Conservation (phyloP, 345 rosid genomes). For the Isatis tinctoria region DNA sequence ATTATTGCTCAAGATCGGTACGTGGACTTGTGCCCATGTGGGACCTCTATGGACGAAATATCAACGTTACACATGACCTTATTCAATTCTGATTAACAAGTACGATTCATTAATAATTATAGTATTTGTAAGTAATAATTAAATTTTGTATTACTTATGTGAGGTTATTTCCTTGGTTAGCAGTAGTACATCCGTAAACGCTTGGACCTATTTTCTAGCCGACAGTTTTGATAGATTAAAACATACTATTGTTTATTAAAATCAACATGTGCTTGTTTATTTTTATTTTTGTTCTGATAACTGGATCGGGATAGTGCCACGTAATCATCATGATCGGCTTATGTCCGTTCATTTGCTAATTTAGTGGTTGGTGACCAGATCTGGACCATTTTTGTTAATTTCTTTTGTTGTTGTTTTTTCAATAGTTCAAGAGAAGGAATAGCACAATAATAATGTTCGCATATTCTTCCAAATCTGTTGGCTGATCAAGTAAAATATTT, state of each 20-base stretch:
- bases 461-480: not conserved
- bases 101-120: not conserved
- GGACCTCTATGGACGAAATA: not conserved
- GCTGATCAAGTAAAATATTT: not conserved
- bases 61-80: slow-evolving; percentile 8
- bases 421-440: not conserved
- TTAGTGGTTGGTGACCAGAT: slow-evolving; percentile 20
- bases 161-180: too few species aligned
- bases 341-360: not conserved
- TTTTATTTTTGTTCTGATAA: not conserved
- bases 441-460: not conserved
- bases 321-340: not conserved
- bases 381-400: not conserved
- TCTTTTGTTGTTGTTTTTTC: not conserved
- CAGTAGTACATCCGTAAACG: not conserved
- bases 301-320: not conserved
- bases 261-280: not conserved
- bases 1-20: slow-evolving; percentile 7
- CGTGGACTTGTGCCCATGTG: slow-evolving; percentile 10
- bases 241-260: not conserved
- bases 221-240: not conserved
- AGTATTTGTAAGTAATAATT: not conserved
- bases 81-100: not conserved
- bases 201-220: not conserved
- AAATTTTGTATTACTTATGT: too few species aligned